Percentiles rank a stretch among this genome's conserved stretches.
Evolutionary conservation across 768 basidiomycete species (phyloP).

Genomic region (Tephrocybe sp.): DNA sequence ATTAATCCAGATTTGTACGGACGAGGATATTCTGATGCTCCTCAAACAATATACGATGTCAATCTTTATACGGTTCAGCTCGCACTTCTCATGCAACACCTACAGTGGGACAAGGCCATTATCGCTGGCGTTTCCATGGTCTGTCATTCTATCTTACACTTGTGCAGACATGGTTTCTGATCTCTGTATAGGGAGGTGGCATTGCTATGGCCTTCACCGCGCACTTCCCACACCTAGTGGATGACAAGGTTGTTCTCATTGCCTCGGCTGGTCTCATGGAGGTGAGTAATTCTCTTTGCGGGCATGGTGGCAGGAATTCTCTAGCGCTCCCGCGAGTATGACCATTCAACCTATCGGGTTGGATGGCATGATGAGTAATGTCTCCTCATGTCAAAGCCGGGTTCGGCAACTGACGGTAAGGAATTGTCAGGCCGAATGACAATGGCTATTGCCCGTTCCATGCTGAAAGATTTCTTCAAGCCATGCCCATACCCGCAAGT

Average conservation of each 20-base stretch:
- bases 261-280: conserved; percentile 72
- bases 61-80: conserved; percentile 72
- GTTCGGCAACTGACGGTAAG: too few relatives aligned
- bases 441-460: too few relatives aligned
- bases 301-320: not conserved
- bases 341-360: too few relatives aligned
- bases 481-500: too few relatives aligned
- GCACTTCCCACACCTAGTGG: conserved; percentile 71
- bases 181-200: conserved; percentile 64
- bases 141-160: conserved; percentile 14
- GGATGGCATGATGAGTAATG: too few relatives aligned
- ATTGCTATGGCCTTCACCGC: conserved; percentile 71
- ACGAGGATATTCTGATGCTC: conserved; percentile 82
- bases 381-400: too few relatives aligned
- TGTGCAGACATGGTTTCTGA: conserved; percentile 3
- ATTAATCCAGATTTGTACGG: conserved; percentile 67
- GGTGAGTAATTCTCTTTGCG: conserved; percentile 30
- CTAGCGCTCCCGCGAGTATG: not conserved
- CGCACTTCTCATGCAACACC: conserved; percentile 79
- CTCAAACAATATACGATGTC: conserved; percentile 64
- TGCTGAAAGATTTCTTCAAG: too few relatives aligned
- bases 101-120: conserved; percentile 67
- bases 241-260: conserved; percentile 63
- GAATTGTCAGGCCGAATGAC: too few relatives aligned
- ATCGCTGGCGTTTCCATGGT: conserved; percentile 81